Base-by-base conservation (phyloP, 2,329 filamentous ascomycete species). In the Ceratocystis harringtonii region DNA sequence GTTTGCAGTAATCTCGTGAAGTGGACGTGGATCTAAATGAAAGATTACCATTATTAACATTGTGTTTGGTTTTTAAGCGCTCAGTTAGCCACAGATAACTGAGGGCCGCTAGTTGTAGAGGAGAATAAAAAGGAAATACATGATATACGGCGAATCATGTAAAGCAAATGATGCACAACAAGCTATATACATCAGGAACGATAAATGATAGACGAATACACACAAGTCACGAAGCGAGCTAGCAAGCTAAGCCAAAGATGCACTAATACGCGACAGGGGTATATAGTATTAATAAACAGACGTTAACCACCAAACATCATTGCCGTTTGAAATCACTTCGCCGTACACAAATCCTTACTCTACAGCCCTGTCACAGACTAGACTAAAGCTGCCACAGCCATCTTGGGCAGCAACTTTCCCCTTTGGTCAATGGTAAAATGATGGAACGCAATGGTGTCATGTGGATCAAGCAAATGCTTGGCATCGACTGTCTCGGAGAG, bases 361-460 rank as follows among this genome's bases (percentile, higher is more conserved):
- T 36, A n/a, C 3, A 30, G 17, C 45, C 45, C n/a, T 12, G n/a
- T 22, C 12, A 7, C 22, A 12, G 45, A 2, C 61, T 43, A 67
- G 55, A 67, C 65, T 36, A 68, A 65, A 55, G 63, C 60, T 36
- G 66, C 63, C 30, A 66, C 66, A 25, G 66, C 66, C 66, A 65
- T 68, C 65, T 68, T 68, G 25, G 64, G 66, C 30, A 68, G 52
- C 43, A 64, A 52, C 44, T 55, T 50, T 12, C 62, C 67, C 44
- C 45, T 62, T 22, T 62, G 28, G n/a, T 77, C 75, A 7, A 78
- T 74, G 66, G 74, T 70, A 68, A 78, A 78, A 63, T 78, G 76
- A 55, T 76, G 78, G 61, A 78, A 78, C 0, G 76, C 72, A 61
- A 77, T 75, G 61, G 76, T 75, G 45, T 78, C 76, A 25, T 77